A percentile compares a stretch with the other conserved stretches of the same genome.
Conservation (phyloP, 305 asterid genomes). For the Ruellia speciosa region DNA sequence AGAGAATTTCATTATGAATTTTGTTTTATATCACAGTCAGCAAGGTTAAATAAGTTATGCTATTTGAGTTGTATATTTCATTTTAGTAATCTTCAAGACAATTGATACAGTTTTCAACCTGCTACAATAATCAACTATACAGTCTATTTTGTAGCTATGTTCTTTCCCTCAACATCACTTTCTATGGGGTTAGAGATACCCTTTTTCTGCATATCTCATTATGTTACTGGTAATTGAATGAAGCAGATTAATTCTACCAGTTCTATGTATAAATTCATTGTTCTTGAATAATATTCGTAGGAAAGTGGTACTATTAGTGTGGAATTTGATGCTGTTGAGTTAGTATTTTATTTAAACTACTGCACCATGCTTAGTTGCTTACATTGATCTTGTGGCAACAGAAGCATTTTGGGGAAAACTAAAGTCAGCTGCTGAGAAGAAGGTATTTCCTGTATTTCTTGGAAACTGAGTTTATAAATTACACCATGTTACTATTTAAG, state of each 20-base stretch:
- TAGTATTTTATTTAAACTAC: slow-evolving; percentile 13
- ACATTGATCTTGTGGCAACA: slow-evolving; percentile 27
- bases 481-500: slow-evolving; percentile 1
- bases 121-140: no score
- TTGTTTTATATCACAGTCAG: no score
- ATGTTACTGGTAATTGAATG: slow-evolving; percentile 10
- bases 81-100: background rate
- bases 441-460: slow-evolving; percentile 38
- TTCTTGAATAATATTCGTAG: background rate
- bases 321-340: slow-evolving; percentile 12
- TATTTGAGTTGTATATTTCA: slow-evolving; percentile 9
- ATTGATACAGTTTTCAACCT: no score
- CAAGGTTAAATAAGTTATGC: slow-evolving; percentile 7
- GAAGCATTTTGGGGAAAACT: slow-evolving; percentile 80
- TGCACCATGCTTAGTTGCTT: slow-evolving; percentile 21
- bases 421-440: slow-evolving; percentile 60
- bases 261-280: background rate
- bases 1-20: no score
- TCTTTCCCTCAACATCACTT: slow-evolving; percentile 5
- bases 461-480: slow-evolving; percentile 15
- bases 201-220: background rate
- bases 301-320: slow-evolving; percentile 14
- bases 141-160: slow-evolving; percentile 6
- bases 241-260: background rate
- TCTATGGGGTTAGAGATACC: background rate